Base-by-base conservation (phyloP, 192 early-diverging fungal genomes). In the Entomortierella beljakovae region DNA sequence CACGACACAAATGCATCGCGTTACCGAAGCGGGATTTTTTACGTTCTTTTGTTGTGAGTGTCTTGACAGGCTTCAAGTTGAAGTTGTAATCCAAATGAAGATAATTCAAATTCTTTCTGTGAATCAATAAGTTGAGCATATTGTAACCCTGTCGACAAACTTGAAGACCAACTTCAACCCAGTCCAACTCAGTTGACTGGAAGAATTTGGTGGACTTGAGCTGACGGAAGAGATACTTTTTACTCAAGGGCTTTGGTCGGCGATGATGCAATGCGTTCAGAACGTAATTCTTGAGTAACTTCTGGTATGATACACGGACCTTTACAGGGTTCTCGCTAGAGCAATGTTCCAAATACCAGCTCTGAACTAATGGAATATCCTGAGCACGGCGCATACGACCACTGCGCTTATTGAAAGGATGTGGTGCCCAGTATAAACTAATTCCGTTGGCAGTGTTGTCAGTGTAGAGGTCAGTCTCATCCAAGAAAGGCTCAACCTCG, bases 61-160 rank as follows among this genome's bases (percentile, higher is more conserved):
- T 99, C 84, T 97, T 97, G 71, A 98, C 93, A 6, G 98, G 98
- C 80, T 99, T 99, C 46, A 99, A 88, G 81, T 98, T 98, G 80
- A 99, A 99, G 88, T 99, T 99, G 85, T 97, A 98, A 86, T 99
- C 98, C 70, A 99, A 85, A 69, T 99, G 98, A 64, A 99, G 86
- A 77, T 98, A 99, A 84, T 98, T 98, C 57, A 99, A 84, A 71
- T 97, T 96, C 85, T 98, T 98, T 54, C 98, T 92, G 85, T 99
- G 96, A 72, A 99, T 99, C 58, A 99, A 85, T 23, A 99, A 87
- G 72, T 98, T 99, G 23, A 99, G 88, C 98, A 99, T 99, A 77
- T 98, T 99, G 86, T 98, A 97, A 59, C 98, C 98, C 86, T 99
- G 98, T 23, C 97, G 89, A 76, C 94, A 96, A 33, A 99, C 96